A percentile compares a stretch with the other conserved stretches of the same genome.
Evolutionary conservation across 768 basidiomycete species (phyloP).

Genomic region (Suillus plorans): DNA sequence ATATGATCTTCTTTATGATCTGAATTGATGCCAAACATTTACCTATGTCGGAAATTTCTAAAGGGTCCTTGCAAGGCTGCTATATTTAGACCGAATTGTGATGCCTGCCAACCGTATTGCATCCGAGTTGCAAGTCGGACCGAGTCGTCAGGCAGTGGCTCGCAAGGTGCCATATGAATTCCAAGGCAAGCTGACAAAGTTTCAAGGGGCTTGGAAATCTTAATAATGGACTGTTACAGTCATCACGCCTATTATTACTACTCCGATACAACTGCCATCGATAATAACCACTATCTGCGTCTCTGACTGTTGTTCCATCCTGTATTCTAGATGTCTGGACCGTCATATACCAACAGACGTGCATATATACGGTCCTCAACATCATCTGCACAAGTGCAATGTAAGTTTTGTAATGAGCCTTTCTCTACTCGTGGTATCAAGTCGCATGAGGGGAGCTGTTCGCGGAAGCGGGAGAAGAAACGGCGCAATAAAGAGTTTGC

Average conservation of each 20-base stretch:
- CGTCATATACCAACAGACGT: neutral
- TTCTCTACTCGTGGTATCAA: conserved; percentile 5
- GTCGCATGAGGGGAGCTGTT: conserved; percentile 7
- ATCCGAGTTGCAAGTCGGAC: neutral
- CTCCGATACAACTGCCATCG: no score
- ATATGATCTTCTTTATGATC: no score
- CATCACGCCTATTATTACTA: no score
- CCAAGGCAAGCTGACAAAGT: neutral
- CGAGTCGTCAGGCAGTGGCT: neutral
- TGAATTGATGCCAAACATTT: no score
- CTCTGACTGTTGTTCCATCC: neutral
- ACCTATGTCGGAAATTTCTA: conserved; percentile 5
- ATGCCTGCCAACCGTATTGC: neutral
- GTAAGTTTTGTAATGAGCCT: neutral
- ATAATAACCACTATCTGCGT: no score
- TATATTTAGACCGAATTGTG: neutral
- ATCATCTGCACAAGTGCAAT: neutral
- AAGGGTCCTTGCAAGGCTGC: neutral
- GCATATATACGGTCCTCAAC: neutral
- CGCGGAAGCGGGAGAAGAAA: neutral
- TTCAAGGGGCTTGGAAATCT: neutral
- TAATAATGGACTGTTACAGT: no score
- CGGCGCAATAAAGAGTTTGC: conserved; percentile 1
- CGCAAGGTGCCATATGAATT: neutral
- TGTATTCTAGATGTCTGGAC: neutral